phyloP scores from a whole-genome alignment of 768 basidiomycete species.

The Dacryopinax primogenitus region DNA sequence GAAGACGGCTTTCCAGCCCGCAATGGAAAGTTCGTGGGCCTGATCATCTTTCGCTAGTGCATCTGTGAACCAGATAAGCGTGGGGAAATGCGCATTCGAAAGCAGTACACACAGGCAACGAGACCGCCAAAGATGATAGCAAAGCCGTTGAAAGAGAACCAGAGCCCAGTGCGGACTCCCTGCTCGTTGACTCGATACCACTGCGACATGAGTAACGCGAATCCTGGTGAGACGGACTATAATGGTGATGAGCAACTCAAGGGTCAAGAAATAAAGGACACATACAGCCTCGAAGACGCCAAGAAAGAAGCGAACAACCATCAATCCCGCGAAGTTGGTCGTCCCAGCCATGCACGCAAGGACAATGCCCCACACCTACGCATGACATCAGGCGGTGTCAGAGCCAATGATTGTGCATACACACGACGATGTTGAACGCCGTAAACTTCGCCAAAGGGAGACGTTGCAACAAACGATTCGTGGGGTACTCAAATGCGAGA shows the following conservation, averaged over 20 bases:
- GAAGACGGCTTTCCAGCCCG: neutral
- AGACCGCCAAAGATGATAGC: neutral
- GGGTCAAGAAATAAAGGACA: constrained; percentile 13
- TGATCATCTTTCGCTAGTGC: neutral
- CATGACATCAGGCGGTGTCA: constrained; percentile 23
- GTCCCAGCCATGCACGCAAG: constrained; percentile 41
- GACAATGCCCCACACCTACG: constrained; percentile 35
- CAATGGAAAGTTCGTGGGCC: neutral
- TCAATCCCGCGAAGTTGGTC: constrained; percentile 33
- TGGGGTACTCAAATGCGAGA: constrained; percentile 35
- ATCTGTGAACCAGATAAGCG: neutral
- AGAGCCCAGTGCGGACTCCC: neutral
- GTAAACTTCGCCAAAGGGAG: constrained; percentile 40
- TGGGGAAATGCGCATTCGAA: neutral
- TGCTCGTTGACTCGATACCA: neutral
- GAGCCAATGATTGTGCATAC: constrained; percentile 14
- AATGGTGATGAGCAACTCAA: neutral
- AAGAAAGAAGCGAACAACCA: constrained; percentile 37
- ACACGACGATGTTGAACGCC: constrained; percentile 24
- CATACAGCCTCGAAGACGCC: constrained; percentile 38
- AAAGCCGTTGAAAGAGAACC: constrained; percentile 6
- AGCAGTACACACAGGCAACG: neutral
- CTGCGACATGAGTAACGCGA: neutral
- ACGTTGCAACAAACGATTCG: constrained; percentile 38
- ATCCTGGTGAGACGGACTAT: neutral